Evolutionary conservation across 306 rosid species (phyloP).

Genomic region (Rosa rugosa): DNA sequence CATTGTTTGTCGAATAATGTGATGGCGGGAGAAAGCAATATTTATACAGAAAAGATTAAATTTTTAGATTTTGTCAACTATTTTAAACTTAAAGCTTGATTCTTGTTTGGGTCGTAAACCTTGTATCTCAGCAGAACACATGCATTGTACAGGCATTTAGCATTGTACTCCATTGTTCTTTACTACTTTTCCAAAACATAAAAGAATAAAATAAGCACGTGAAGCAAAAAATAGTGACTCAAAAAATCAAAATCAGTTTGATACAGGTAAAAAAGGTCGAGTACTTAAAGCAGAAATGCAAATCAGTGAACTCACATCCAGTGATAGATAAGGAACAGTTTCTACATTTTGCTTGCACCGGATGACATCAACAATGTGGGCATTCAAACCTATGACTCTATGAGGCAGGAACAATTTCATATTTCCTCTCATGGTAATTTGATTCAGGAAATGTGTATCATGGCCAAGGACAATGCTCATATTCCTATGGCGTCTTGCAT

Average conservation of each 20-base stretch:
- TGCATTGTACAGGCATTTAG: too few relatives aligned
- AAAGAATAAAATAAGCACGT: not conserved
- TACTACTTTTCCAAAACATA: too few relatives aligned
- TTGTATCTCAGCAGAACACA: too few relatives aligned
- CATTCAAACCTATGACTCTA: constrained; percentile 60
- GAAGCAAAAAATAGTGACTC: not conserved
- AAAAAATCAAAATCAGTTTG: not conserved
- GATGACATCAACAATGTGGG: constrained; percentile 56
- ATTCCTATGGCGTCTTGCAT: constrained; percentile 72
- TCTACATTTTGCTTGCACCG: constrained; percentile 83
- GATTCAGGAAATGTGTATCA: constrained; percentile 49
- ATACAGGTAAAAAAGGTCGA: not conserved
- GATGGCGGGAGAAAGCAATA: constrained; percentile 11
- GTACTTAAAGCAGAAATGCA: not conserved
- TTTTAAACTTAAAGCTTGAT: not conserved
- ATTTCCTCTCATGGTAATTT: constrained; percentile 60
- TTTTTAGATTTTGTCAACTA: not conserved
- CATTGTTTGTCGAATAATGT: constrained; percentile 35
- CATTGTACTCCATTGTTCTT: too few relatives aligned
- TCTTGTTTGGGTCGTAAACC: too few relatives aligned
- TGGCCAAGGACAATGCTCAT: constrained; percentile 68
- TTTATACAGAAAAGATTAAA: constrained; percentile 1
- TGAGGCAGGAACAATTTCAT: constrained; percentile 56
- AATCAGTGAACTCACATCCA: not conserved
- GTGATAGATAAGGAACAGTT: constrained; percentile 56